Evolutionary conservation across 2,329 filamentous ascomycete species (phyloP), one percentile per base, ranked within the genome.

Genomic region (Ilyonectria mors-panacis): DNA sequence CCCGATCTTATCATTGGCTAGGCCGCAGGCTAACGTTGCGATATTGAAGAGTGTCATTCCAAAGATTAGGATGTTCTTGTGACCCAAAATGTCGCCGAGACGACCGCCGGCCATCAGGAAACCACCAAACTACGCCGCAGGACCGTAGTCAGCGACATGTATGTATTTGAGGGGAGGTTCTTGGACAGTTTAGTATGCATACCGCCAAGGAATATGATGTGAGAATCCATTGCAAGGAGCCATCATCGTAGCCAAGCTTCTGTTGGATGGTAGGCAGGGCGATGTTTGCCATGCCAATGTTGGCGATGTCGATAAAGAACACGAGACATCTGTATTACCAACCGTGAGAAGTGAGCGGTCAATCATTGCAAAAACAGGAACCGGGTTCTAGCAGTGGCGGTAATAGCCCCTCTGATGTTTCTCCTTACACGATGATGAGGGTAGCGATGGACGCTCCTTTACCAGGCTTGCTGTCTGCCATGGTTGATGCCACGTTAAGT

Each of bases 251-350:
- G 42, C 42, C 42, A 8, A 44, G 42, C 19, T 44, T 44, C 42
- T 44, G 42, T 10, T 44, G 42, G n/a, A 44, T 44, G 9, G 42
- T 44, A 19, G n/a, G 42, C 2, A 44, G 42, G 8, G 42, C 42
- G n/a, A 44, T 44, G 19, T 44, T 44, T 44, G 42, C 42, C 42
- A 44, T 44, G 42, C 42, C 42, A 44, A 44, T 44, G n/a, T 44
- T 44, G 42, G 42, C 42, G 21, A 44, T 44, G n/a, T 44, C 42
- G 42, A 44, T 44, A 10, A 44, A 44, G n/a, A 44, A 44, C 42
- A 44, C 42, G 10, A 44, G 42, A 19, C 42, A 44, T 10, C 42
- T 44, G 3, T 19, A 44, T 9, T 5, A 44, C 7, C 4, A 8
- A 10, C n/a, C n/a, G 19, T n/a, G 30, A 33, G 30, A 33, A 44